A percentile compares a stretch with the other conserved stretches of the same genome.
phyloP scores from a whole-genome alignment of 306 rosid species.

The Cicer judaicum region DNA sequence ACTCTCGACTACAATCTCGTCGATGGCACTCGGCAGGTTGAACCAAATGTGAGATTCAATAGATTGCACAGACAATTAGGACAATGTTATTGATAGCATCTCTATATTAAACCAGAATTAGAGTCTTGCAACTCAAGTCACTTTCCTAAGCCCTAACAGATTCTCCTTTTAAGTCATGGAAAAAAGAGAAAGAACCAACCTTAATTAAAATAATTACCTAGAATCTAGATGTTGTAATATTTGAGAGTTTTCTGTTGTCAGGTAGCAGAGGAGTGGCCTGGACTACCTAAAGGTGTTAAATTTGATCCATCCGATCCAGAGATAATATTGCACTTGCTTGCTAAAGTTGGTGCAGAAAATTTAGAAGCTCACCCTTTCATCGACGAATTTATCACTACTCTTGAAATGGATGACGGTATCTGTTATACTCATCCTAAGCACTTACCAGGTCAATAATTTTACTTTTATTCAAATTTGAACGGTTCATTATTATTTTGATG shows the following conservation, averaged over 20 bases:
- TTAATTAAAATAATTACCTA: too few relatives aligned
- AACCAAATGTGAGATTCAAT: not conserved
- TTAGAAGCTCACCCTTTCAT: constrained; percentile 72
- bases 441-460: constrained; percentile 65
- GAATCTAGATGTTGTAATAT: not conserved
- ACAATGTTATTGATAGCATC: not conserved
- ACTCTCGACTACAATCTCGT: too few relatives aligned
- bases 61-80: not conserved
- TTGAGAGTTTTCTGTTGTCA: constrained; percentile 43
- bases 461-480: constrained; percentile 27
- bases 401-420: constrained; percentile 71
- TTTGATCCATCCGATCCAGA: constrained; percentile 92
- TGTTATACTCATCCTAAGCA: constrained; percentile 80
- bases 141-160: too few relatives aligned
- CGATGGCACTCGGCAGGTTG: too few relatives aligned
- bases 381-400: constrained; percentile 70
- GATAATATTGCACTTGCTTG: constrained; percentile 75
- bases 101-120: too few relatives aligned
- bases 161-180: too few relatives aligned
- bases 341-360: constrained; percentile 63
- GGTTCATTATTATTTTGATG: constrained; percentile 12
- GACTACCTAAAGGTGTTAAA: constrained; percentile 88
- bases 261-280: constrained; percentile 88
- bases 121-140: too few relatives aligned
- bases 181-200: too few relatives aligned